Evolutionary conservation across 176 grass and related monocot genomes (phyloP), one percentile per base, ranked within the genome.

Genomic region (Carex pumila): DNA sequence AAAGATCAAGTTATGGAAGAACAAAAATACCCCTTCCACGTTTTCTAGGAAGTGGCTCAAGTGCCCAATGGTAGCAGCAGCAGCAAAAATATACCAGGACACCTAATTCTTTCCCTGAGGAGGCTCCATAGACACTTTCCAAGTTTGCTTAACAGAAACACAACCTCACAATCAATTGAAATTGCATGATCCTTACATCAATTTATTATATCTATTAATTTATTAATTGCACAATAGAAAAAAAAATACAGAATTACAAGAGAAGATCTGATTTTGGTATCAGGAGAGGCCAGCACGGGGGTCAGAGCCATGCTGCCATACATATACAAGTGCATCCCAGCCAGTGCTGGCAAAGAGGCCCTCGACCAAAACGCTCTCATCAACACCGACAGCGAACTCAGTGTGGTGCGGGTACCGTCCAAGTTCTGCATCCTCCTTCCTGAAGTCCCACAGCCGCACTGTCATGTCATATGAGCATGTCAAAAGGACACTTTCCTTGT

Each of bases 401-500:
- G 94, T 94, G 87, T 97, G 94, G 61, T 97, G 94, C 10, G 59
- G 69, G 68, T 92, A 94, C 81, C 86, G 85, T 3, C 79, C 85
- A 29, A 94, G 86, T 25, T 89, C 84, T 1, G 92, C 85, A 29
- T 97, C 92, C 74, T 97, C 94, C 37, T 82, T 87, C n/a, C 89
- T 85, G 77, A 92, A 94, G 81, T 97, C 94, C 94, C 94, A 97
- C 85, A 97, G 86, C 70, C 90, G 89, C 12, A 97, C 92, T 2
- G 94, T 91, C 94, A 97, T 97, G 81, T 97, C 90, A 56, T 97
- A 97, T 84, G 94, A 97, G 85, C 92, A 91, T 61, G 92, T 92
- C 81, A 97, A 77, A 34, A 97, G 84, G 41, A 97, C 25, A 9
- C 87, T 93, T 86, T 97, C 92, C 0, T 85, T 82, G 66, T 94